A percentile compares a stretch with the other conserved stretches of the same genome.
phyloP scores from a whole-genome alignment of 1,284 basidiomycete species.

The Pulveroboletus sp. region DNA sequence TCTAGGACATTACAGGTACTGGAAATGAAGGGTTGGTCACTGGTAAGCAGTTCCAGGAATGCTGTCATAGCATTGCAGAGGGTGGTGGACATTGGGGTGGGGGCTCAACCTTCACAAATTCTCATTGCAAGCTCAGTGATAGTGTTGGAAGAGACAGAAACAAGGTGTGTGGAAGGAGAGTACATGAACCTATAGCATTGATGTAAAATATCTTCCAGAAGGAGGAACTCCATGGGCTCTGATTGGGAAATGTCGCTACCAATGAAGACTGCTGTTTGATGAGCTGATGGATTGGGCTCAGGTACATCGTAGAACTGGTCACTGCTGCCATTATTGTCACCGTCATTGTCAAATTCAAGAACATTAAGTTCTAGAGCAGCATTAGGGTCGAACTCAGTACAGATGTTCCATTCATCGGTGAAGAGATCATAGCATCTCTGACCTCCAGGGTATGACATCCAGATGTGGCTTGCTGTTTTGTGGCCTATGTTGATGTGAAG shows the following conservation, averaged over 20 bases:
- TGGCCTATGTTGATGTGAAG: neutral
- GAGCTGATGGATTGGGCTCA: neutral
- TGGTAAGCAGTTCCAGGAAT: no score
- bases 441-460: neutral
- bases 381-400: neutral
- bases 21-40: no score
- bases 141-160: neutral
- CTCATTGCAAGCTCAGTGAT: neutral
- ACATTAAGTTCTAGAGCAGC: neutral
- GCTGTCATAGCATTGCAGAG: no score
- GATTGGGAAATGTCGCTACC: neutral
- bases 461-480: neutral
- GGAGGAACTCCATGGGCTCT: neutral
- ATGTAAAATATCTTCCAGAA: neutral
- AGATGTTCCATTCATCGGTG: neutral
- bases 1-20: no score
- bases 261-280: neutral
- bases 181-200: neutral
- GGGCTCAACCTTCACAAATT: no score
- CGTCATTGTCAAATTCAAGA: neutral
- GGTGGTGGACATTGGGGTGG: no score
- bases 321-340: no score
- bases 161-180: neutral
- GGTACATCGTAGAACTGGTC: neutral
- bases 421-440: slow-evolving; percentile 7